Percentiles rank a stretch among this genome's conserved stretches.
Evolutionary conservation across 345 rosid genomes (phyloP).

Genomic region (Fremontodendron californicum): DNA sequence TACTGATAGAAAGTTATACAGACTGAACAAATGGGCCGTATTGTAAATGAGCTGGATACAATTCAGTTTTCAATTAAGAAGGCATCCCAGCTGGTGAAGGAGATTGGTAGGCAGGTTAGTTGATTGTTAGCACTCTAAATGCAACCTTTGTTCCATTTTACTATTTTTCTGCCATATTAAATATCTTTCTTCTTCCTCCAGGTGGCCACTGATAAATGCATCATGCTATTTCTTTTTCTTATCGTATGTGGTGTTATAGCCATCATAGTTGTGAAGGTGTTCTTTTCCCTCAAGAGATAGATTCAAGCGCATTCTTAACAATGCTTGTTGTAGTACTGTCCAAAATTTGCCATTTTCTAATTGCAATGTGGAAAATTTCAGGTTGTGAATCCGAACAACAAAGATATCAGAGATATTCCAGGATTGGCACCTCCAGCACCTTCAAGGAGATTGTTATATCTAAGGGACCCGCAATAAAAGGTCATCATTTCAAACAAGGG

Average conservation of each 20-base stretch:
- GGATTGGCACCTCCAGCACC: constrained; percentile 99
- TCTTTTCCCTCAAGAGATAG: constrained; percentile 1
- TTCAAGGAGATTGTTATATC: constrained; percentile 71
- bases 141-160: background rate
- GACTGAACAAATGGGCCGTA: constrained; percentile 99
- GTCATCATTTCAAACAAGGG: constrained; percentile 1
- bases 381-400: constrained; percentile 90
- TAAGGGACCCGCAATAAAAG: constrained; percentile 36
- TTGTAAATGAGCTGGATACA: constrained; percentile 93
- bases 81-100: constrained; percentile 97
- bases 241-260: constrained; percentile 92
- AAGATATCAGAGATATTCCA: constrained; percentile 89
- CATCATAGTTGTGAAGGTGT: constrained; percentile 94
- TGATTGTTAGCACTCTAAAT: constrained; percentile 8
- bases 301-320: constrained; percentile 15
- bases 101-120: constrained; percentile 94
- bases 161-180: constrained; percentile 4
- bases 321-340: background rate
- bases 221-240: constrained; percentile 85
- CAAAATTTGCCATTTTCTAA: constrained; percentile 2
- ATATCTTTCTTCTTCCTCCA: constrained; percentile 27
- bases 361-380: constrained; percentile 32
- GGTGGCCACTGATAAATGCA: constrained; percentile 99
- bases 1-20: constrained; percentile 35
- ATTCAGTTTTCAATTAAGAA: constrained; percentile 97